Conservation (phyloP, 805 yeast genomes). For the Candida adriatica region DNA sequence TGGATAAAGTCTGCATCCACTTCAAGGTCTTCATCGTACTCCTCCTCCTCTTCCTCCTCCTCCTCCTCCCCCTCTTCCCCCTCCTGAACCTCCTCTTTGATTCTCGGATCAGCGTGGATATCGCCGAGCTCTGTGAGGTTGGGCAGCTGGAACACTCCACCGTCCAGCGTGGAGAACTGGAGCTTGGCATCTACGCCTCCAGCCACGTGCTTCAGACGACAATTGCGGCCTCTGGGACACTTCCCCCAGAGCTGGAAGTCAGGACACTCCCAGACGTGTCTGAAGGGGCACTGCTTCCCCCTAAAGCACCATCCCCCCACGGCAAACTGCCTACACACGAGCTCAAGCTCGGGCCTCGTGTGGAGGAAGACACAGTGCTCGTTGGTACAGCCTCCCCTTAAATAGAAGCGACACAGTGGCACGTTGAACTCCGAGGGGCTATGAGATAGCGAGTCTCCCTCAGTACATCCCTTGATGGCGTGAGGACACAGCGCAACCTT, state of each 20-base stretch:
- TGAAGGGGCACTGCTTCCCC: slow-evolving; percentile 49
- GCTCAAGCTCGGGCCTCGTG: slow-evolving; percentile 33
- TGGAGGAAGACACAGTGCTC: slow-evolving; percentile 45
- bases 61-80: slow-evolving; percentile 1
- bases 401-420: slow-evolving; percentile 48
- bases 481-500: slow-evolving; percentile 51
- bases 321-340: slow-evolving; percentile 63
- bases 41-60: slow-evolving; percentile 24
- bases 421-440: slow-evolving; percentile 52
- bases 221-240: slow-evolving; percentile 47
- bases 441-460: slow-evolving; percentile 39
- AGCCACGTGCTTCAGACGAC: slow-evolving; percentile 45
- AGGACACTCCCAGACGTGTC: slow-evolving; percentile 63
- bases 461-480: slow-evolving; percentile 40
- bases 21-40: slow-evolving; percentile 16
- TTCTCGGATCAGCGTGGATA: slow-evolving; percentile 19
- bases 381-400: slow-evolving; percentile 41
- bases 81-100: slow-evolving; percentile 18
- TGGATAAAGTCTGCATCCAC: slow-evolving; percentile 23
- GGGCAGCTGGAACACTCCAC: slow-evolving; percentile 19
- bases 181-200: slow-evolving; percentile 20
- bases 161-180: slow-evolving; percentile 16
- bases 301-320: slow-evolving; percentile 60
- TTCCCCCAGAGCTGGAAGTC: slow-evolving; percentile 56
- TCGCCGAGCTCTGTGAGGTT: slow-evolving; percentile 14